phyloP scores from a whole-genome alignment of 2,329 filamentous ascomycete species.

The Cladosporium oxysporum region DNA sequence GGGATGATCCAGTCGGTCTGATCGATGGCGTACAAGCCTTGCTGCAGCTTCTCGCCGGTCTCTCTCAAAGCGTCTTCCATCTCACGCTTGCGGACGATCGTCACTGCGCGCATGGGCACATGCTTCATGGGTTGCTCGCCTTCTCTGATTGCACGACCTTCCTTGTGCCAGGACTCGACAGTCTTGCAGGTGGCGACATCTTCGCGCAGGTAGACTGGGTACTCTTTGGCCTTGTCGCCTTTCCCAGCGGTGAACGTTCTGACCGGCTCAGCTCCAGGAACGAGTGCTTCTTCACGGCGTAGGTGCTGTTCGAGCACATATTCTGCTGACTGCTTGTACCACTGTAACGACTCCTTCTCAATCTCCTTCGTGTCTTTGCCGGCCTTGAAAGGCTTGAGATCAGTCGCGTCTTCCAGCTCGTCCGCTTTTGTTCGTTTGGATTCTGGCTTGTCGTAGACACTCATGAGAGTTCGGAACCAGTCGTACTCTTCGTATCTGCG shows the following conservation, averaged over 20 bases:
- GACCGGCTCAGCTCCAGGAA: conserved; percentile 66
- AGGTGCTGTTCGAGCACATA: conserved; percentile 85
- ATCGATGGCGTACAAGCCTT: conserved; percentile 78
- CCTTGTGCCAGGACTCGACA: conserved; percentile 96
- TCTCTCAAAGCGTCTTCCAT: conserved; percentile 81
- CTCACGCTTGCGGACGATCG: conserved; percentile 80
- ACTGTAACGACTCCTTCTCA: conserved; percentile 68
- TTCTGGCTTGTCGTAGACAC: conserved; percentile 63
- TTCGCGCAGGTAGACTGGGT: conserved; percentile 76
- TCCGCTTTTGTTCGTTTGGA: conserved; percentile 68
- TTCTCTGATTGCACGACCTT: conserved; percentile 73
- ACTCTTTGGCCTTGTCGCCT: conserved; percentile 69
- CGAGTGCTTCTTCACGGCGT: conserved; percentile 86
- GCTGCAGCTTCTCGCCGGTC: conserved; percentile 79
- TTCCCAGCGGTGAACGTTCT: conserved; percentile 76
- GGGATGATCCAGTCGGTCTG: conserved; percentile 98
- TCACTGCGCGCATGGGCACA: conserved; percentile 89
- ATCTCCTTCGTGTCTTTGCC: conserved; percentile 54
- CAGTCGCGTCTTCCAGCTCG: conserved; percentile 74
- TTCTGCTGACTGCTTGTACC: conserved; percentile 82
- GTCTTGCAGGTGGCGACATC: conserved; percentile 87
- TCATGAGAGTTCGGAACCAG: conserved; percentile 84
- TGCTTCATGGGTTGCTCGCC: conserved; percentile 78
- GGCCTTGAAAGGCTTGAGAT: conserved; percentile 70
- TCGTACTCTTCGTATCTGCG: conserved; percentile 76